Evolutionary conservation across 225 moss, liverwort and hornwort species (phyloP).

Genomic region (Asterella californica): DNA sequence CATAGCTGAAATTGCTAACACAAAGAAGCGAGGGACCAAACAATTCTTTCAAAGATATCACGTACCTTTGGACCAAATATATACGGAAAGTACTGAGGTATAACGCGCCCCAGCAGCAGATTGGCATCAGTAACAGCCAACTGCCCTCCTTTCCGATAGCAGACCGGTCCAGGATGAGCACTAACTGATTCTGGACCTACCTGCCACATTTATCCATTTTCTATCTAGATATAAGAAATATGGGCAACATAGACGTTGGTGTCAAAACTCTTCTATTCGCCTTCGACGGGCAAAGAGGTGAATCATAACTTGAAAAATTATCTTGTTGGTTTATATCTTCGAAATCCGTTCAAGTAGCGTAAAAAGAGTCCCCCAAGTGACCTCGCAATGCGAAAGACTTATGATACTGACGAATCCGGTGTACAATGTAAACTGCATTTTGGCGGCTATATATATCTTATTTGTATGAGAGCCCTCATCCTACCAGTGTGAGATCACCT

Average conservation of each 20-base stretch:
- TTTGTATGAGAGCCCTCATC: too few species aligned
- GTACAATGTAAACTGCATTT: too few species aligned
- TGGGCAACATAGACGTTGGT: too few species aligned
- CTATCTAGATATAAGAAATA: neutral
- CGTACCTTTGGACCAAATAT: conserved; percentile 76
- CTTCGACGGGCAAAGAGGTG: too few species aligned
- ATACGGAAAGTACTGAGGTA: conserved; percentile 89
- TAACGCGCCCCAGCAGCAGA: conserved; percentile 83
- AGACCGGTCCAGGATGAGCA: conserved; percentile 97
- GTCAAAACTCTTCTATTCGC: too few species aligned
- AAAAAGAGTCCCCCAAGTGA: too few species aligned
- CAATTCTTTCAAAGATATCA: neutral
- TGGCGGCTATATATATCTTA: too few species aligned
- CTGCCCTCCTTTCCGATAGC: conserved; percentile 96
- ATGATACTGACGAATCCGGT: too few species aligned
- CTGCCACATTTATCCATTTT: conserved; percentile 28
- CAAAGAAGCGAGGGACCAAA: neutral
- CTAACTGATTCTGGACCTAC: conserved; percentile 95
- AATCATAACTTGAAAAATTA: too few species aligned
- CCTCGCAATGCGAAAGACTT: too few species aligned
- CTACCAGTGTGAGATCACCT: neutral
- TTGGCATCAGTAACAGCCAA: conserved; percentile 98
- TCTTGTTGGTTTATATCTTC: too few species aligned
- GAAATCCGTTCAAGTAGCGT: too few species aligned
- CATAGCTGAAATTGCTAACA: neutral